Evolutionary conservation across 2,329 filamentous ascomycete genomes (phyloP), one percentile per base, ranked within the genome.

Genomic region (Chrysoporthe cubensis): DNA sequence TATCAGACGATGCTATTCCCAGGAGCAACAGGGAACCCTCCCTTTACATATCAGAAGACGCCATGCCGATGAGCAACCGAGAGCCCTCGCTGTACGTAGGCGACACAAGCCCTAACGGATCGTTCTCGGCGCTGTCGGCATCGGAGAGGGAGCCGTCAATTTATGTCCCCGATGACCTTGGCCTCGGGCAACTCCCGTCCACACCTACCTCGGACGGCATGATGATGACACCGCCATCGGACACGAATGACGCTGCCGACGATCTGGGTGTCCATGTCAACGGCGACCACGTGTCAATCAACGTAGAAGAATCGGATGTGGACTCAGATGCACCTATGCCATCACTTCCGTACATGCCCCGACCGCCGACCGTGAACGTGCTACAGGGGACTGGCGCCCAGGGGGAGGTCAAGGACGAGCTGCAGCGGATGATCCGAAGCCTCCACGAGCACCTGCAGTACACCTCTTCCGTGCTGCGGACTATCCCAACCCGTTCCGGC

Each of bases 121-220:
- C 76, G 0, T 75, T 56, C 73, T 79, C 52, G 58, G 73, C 77
- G 3, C 75, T 77, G 1, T 79, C 52, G 57, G 73, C 77, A 4
- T 76, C 77, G 1, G 80, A 78, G 61, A 80, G 86, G 43, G 85
- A 88, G 71, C 85, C 86, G 0, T 87, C 85, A 2, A 87, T 89
- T 59, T 89, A 89, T 72, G 83, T 89, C 11, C 85, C 85, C 0
- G 87, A 89, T 70, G 86, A 88, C 67, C 85, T 84, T 13, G 81
- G 85, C 44, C 85, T 82, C 67, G 80, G 83, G 3, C 75, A 75
- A n/a, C 70, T 80, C 14, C 68, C 66, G 37, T 68, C 68, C 21
- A 70, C 68, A 34, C 68, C 68, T 18, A 70, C 68, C 21, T 70
- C 68, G 21, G 68, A 64, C 69, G 85, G 87, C 69, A 85, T 84